Conservation (phyloP, 2,329 filamentous ascomycete genomes). For the Elsinoe batatas region DNA sequence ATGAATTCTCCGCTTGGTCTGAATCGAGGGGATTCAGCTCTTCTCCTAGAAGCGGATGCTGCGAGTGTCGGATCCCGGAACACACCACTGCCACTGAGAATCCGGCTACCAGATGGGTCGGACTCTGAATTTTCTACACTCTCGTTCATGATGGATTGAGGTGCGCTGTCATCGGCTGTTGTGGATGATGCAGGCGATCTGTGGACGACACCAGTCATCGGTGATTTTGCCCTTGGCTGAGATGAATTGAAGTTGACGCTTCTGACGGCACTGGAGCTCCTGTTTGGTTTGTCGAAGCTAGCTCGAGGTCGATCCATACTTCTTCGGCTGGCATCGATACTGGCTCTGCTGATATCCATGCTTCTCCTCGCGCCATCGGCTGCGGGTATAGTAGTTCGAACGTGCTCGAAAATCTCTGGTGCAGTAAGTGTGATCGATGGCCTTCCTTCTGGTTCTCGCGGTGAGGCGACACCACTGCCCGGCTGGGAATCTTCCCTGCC, state of each 20-base stretch:
- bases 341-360: conserved; percentile 34
- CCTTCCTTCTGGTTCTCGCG: background rate
- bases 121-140: conserved; percentile 54
- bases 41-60: conserved; percentile 13
- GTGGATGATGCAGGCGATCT: conserved; percentile 64
- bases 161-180: conserved; percentile 23
- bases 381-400: conserved; percentile 37
- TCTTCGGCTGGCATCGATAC: conserved; percentile 25
- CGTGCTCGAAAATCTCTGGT: conserved; percentile 28
- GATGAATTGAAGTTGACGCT: conserved; percentile 44
- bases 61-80: conserved; percentile 68
- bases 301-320: conserved; percentile 27
- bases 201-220: conserved; percentile 42
- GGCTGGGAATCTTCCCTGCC: background rate
- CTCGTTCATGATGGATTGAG: conserved; percentile 25
- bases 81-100: conserved; percentile 75
- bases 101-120: conserved; percentile 80
- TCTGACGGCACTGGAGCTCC: conserved; percentile 54
- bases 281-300: conserved; percentile 33
- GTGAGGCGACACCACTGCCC: conserved; percentile 7
- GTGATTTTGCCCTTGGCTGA: conserved; percentile 40
- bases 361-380: conserved; percentile 33
- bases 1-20: conserved; percentile 1
- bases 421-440: conserved; percentile 13
- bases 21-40: conserved; percentile 16